Evolutionary conservation across 768 basidiomycete genomes (phyloP), one percentile per base, ranked within the genome.

Genomic region (Glaciozyma antarctica): DNA sequence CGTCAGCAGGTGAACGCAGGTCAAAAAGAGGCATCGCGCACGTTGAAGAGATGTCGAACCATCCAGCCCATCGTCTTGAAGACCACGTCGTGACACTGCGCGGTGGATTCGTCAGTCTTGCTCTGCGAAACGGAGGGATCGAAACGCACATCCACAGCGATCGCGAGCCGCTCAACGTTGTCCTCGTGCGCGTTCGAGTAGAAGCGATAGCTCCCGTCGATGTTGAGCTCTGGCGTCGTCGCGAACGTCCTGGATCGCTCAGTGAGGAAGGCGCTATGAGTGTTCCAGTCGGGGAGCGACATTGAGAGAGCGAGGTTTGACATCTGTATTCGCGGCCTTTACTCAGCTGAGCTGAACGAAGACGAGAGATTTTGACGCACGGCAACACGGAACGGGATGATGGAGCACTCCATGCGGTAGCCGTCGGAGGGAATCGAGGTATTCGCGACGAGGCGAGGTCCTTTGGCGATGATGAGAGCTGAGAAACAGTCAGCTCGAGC

Each of bases 241-340:
- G 86, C 83, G 26, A 97, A 72, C 52, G 81, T 83, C 52, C 82
- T 80, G 2, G 85, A 84, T 45, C 82, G 79, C 22, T 80, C 81
- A 5, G 82, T 81, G 15, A 82, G 79, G 74, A 88, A 86, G 26
- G 89, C 79, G 60, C 83, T 83, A 71, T 87, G 84, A 2, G 89
- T 91, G 74, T 90, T 91, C 92, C 93, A 98, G 17, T 83, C 83
- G 3, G 94, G 94, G 43, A 94, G 78, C 0, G 83, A 84, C 43
- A 97, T 80, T 63, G 76, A 76, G 30, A 88, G 71, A 0, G 78
- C 74, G 22, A 86, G 72, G 69, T 87, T 81, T 0, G n/a, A 3
- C 32, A 59, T 16, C 61, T 62, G 61, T 21, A 12, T 6, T n/a
- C 3, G 15, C 28, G 22, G 5, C 9, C 4, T 5, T 3, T 2